phyloP scores from a whole-genome alignment of 768 basidiomycete genomes.

The Mycena kentingensis region DNA sequence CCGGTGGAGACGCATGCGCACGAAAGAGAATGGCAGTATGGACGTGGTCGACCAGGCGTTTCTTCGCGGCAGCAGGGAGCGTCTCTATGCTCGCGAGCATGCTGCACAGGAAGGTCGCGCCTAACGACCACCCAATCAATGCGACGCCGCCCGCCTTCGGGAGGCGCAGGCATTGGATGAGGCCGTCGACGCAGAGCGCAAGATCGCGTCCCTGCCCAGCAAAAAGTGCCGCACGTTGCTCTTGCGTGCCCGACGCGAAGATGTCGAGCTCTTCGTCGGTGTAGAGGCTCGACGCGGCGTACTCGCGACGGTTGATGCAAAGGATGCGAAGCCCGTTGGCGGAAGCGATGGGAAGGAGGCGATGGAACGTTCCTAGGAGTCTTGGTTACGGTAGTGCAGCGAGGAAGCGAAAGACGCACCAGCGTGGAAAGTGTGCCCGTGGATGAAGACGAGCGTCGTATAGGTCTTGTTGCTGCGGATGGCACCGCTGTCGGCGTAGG shows the following conservation, averaged over 20 bases:
- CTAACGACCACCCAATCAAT: conserved; percentile 35
- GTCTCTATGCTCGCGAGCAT: conserved; percentile 24
- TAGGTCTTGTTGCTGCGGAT: conserved; percentile 20
- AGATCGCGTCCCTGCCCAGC: conserved; percentile 32
- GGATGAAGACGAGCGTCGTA: conserved; percentile 31
- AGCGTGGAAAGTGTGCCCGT: conserved; percentile 33
- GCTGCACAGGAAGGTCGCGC: conserved; percentile 26
- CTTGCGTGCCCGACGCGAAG: conserved; percentile 17
- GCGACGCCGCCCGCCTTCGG: conserved; percentile 25
- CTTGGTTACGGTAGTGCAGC: no score
- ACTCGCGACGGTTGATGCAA: conserved; percentile 37
- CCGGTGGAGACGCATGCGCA: conserved; percentile 8
- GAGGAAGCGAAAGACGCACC: conserved; percentile 14
- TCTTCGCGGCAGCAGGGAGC: conserved; percentile 18
- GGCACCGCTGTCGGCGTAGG: conserved; percentile 33
- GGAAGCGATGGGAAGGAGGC: conserved; percentile 22
- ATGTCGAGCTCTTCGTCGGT: conserved; percentile 27
- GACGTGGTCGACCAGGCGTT: conserved; percentile 24
- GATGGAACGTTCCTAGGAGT: conserved; percentile 28
- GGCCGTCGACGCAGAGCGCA: conserved; percentile 29
- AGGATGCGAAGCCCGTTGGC: conserved; percentile 30
- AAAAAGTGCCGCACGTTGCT: conserved; percentile 24
- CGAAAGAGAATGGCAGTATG: conserved; percentile 26
- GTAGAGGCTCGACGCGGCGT: conserved; percentile 35
- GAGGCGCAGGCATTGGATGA: conserved; percentile 25